These are phyloP conservation scores for Luffa aegyptiaca DNA, from an alignment of 306 rosid species.

Conservation along the genomic window DNA sequence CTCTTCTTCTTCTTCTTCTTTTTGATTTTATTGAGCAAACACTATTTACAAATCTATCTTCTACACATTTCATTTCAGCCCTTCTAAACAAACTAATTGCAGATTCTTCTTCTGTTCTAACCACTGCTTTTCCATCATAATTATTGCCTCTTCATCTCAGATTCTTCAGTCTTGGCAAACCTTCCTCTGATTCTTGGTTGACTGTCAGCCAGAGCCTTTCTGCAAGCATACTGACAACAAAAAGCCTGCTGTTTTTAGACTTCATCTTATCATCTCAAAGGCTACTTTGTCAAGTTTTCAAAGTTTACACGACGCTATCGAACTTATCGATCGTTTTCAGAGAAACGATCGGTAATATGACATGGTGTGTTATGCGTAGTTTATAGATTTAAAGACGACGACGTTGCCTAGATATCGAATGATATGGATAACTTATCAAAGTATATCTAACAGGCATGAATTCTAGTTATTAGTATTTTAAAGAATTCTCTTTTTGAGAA, in stretches of 20 bases:
- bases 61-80: conserved; percentile 13
- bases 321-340: not conserved
- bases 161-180: conserved; percentile 86
- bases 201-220: conserved; percentile 98
- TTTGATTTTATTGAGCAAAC: conserved; percentile 50
- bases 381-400: not conserved
- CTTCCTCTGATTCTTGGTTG: conserved; percentile 98
- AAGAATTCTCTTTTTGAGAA: too few species aligned
- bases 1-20: not conserved
- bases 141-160: conserved; percentile 45
- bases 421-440: not conserved
- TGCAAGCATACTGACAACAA: conserved; percentile 76
- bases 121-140: conserved; percentile 6
- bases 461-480: not conserved
- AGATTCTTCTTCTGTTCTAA: conserved; percentile 7
- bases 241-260: not conserved
- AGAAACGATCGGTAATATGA: not conserved
- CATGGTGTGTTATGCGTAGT: not conserved
- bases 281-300: not conserved
- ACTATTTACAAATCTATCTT: conserved; percentile 52
- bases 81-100: conserved; percentile 24
- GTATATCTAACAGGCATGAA: not conserved
- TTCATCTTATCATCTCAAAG: not conserved
- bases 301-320: not conserved
- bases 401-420: not conserved